Evolutionary conservation across 2,329 filamentous ascomycete genomes (phyloP), one percentile per base, ranked within the genome.

Genomic region (Emmonsia crescens): DNA sequence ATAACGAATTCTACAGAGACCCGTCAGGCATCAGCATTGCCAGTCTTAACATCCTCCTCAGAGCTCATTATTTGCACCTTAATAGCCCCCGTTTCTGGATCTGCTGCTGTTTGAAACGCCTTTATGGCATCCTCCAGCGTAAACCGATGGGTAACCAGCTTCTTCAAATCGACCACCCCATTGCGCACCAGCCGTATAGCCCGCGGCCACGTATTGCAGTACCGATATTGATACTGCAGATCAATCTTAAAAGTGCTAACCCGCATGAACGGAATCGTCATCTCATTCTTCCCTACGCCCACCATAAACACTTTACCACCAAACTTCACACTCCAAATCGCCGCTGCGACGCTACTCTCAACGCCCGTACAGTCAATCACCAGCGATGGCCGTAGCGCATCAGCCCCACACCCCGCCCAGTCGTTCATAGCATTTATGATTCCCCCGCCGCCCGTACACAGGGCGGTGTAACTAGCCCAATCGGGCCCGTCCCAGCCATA

Each of bases 221-320:
- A 97, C 64, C 94, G 85, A 80, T 97, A 97, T 79, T 97, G 93
- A 76, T 96, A 94, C 78, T 96, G 90, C 64, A 97, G 80, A 76
- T 97, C 93, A 68, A 97, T 89, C 78, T 97, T 94, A 66, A 89
- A 84, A 5, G 92, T 93, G 69, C 88, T 93, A 62, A 93, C 83
- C 59, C 91, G 80, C 93, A 96, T 96, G 76, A 97, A 97, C 33
- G 93, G 93, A 66, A 97, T 88, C 76, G 85, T 91, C 80, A 97
- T 94, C 80, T 96, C 90, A 74, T 94, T 92, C 82, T 89, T 93
- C 67, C 93, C 94, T 2, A 97, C 92, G 48, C 93, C 93, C 67
- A 96, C 95, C 66, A 97, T 88, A 72, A 97, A 97, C 60, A 97
- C 93, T 77, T 95, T 96, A 69, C 94, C 93, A 66, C 93, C 94